Percentiles rank a stretch among this genome's conserved stretches.
Conservation (phyloP, 225 moss, liverwort and hornwort species). For the Physcomitrium patens region DNA sequence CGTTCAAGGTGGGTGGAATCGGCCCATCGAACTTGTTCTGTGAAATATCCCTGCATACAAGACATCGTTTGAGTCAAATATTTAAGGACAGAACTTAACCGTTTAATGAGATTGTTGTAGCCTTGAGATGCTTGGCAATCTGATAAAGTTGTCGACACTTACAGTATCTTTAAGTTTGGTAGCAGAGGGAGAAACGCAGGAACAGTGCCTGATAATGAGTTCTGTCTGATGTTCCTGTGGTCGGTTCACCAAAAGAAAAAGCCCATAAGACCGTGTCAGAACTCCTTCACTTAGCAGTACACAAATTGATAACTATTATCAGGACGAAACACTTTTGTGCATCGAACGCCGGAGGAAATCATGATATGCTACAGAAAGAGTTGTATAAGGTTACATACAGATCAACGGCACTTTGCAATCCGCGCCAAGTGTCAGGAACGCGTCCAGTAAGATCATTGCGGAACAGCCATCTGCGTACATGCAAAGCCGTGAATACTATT, state of each 20-base stretch:
- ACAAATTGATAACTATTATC: neutral
- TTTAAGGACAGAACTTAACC: neutral
- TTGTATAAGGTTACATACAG: conserved; percentile 32
- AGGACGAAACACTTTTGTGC: neutral
- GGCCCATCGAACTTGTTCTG: conserved; percentile 44
- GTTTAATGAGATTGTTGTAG: neutral
- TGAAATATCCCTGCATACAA: conserved; percentile 48
- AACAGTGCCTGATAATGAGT: conserved; percentile 37
- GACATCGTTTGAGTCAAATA: neutral
- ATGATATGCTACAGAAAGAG: neutral
- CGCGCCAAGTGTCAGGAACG: conserved; percentile 34
- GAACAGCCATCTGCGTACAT: conserved; percentile 48
- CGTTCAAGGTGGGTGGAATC: conserved; percentile 28
- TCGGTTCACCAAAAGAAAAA: conserved; percentile 1
- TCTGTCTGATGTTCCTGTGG: conserved; percentile 39
- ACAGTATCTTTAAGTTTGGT: conserved; percentile 47
- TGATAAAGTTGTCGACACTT: conserved; percentile 18
- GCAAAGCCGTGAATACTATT: neutral
- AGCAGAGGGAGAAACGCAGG: conserved; percentile 41
- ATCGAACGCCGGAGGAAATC: neutral
- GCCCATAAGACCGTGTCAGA: neutral
- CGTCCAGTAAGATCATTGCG: conserved; percentile 41
- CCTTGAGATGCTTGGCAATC: neutral
- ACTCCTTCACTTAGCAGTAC: neutral
- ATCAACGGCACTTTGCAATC: conserved; percentile 28